These are phyloP conservation scores for Phalaenopsis aphrodite DNA, from an alignment of 106 monocot genomes.

Conservation along the genomic window DNA sequence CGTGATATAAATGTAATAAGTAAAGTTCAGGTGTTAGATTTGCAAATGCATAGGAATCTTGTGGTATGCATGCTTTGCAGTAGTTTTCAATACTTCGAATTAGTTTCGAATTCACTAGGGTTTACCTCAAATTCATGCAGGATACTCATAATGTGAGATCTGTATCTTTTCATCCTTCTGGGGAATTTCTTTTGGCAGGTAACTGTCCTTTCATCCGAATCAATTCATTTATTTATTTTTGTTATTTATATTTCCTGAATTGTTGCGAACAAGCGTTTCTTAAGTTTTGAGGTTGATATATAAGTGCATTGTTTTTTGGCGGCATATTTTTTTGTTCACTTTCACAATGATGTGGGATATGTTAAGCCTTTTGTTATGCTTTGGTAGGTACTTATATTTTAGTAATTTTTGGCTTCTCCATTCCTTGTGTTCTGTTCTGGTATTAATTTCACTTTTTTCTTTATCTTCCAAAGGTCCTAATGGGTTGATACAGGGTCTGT, in stretches of 20 bases:
- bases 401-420: neutral
- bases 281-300: no score
- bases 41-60: no score
- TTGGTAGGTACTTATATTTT: neutral
- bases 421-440: neutral
- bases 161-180: conserved; percentile 96
- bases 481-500: neutral
- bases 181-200: conserved; percentile 89
- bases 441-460: neutral
- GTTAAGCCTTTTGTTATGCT: neutral
- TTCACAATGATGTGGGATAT: no score
- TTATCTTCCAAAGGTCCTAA: neutral
- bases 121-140: conserved; percentile 18
- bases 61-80: neutral
- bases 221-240: neutral
- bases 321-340: no score
- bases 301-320: no score
- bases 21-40: no score
- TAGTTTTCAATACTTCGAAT: neutral
- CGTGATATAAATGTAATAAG: no score
- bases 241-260: neutral
- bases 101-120: neutral
- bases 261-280: neutral
- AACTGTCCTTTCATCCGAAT: conserved; percentile 1
- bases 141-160: conserved; percentile 98